A percentile compares a stretch with the other conserved stretches of the same genome.
These are phyloP conservation scores for Entophlyctis luteolus DNA, from an alignment of 192 early-diverging fungal genomes.

Conservation along the genomic window DNA sequence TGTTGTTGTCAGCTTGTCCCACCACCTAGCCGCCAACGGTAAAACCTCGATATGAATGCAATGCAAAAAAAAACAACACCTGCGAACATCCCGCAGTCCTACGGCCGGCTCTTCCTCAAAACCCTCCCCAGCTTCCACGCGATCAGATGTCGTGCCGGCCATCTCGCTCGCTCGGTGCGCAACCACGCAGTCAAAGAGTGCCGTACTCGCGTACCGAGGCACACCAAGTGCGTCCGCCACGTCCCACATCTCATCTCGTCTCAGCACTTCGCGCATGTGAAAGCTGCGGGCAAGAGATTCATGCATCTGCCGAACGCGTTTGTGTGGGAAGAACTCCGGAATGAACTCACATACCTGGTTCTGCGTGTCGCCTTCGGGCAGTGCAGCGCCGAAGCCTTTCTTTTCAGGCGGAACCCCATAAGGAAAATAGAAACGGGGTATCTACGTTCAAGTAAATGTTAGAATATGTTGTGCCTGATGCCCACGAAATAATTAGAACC, in stretches of 20 bases:
- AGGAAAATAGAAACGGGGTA: not conserved
- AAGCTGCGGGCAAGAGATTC: not conserved
- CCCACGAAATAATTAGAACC: too few relatives aligned
- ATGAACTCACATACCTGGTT: too few relatives aligned
- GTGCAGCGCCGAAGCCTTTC: not conserved
- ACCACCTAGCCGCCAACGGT: slow-evolving; percentile 6
- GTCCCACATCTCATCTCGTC: slow-evolving; percentile 23
- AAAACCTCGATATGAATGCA: not conserved
- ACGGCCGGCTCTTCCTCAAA: not conserved
- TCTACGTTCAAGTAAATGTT: too few relatives aligned
- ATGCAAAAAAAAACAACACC: not conserved
- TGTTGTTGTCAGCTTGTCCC: not conserved
- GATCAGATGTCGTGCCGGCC: not conserved
- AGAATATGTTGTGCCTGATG: too few relatives aligned
- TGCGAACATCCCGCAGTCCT: not conserved
- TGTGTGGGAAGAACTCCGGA: too few relatives aligned
- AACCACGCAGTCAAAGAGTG: slow-evolving; percentile 27
- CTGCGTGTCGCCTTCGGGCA: too few relatives aligned
- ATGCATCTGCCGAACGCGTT: too few relatives aligned
- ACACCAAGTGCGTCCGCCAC: slow-evolving; percentile 28
- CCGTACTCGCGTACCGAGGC: slow-evolving; percentile 31
- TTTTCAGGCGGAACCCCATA: not conserved
- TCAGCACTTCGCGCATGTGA: not conserved
- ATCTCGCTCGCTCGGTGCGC: not conserved
- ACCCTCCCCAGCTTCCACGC: not conserved